Evolutionary conservation across 768 basidiomycete genomes (phyloP), one percentile per base, ranked within the genome.

Genomic region (Strobilomyces dryophilus): DNA sequence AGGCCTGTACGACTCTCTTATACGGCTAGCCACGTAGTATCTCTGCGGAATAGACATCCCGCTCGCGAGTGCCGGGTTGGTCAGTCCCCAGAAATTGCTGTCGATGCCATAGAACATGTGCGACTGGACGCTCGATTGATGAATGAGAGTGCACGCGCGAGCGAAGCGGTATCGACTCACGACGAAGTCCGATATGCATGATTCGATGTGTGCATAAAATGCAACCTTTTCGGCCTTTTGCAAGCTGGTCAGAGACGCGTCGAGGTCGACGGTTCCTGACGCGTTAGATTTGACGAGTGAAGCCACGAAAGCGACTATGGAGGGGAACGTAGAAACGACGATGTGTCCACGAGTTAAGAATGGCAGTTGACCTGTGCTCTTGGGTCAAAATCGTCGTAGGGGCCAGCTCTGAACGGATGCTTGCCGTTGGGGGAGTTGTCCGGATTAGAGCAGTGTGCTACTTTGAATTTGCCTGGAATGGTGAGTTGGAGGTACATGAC

Each of bases 351-450:
- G 82, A 0, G 76, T 77, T 34, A 92, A 67, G 60, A 80, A 89
- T 2, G 90, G 90, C 2, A 92, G 74, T 61, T 83, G 83, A 15
- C 89, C 89, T 91, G 41, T 40, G 24, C 15, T 34, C 29, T 8
- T 11, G n/a, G 12, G 44, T 64, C 49, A 66, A 42, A 0, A 31
- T 8, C 18, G 20, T 43, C 17, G 17, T 20, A 34, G 15, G 35
- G 14, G n/a, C 34, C 26, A 37, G 14, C 39, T 31, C 21, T 41
- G 45, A 36, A 17, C 9, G 37, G 9, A 17, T 41, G 26, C 80
- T 71, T 66, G 84, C 89, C 89, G 61, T 75, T 82, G 14, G 89
- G 87, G 45, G 89, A 89, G 20, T 76, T 55, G 71, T 90, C 87
- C 9, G 87, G 84, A 66, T 87, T 81, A 4, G 78, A 75, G 61